Conservation (phyloP, 495 filamentous ascomycete genomes). For the Neurospora sp. region DNA sequence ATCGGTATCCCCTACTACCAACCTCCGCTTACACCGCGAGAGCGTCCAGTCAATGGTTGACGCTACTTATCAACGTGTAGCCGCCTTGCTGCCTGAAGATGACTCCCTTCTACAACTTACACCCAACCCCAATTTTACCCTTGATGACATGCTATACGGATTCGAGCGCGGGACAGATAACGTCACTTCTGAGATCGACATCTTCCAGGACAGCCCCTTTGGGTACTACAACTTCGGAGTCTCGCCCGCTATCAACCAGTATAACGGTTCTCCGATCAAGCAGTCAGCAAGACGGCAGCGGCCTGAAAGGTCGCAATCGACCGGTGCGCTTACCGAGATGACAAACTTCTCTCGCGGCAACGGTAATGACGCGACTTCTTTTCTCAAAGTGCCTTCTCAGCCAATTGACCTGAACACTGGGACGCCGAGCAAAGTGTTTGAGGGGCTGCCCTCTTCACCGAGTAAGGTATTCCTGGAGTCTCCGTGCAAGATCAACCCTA, state of each 20-base stretch:
- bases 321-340: conserved; percentile 57
- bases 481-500: conserved; percentile 31
- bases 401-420: conserved; percentile 33
- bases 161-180: conserved; percentile 39
- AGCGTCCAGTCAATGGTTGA: conserved; percentile 80
- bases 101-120: conserved; percentile 62
- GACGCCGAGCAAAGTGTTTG: conserved; percentile 46
- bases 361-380: conserved; percentile 33
- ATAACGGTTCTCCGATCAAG: conserved; percentile 67
- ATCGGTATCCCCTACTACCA: conserved; percentile 89
- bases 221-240: conserved; percentile 26
- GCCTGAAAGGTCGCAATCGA: conserved; percentile 46
- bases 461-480: conserved; percentile 48
- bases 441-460: conserved; percentile 33
- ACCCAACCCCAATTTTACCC: conserved; percentile 51
- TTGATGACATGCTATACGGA: conserved; percentile 33
- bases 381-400: conserved; percentile 34
- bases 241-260: conserved; percentile 23
- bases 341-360: conserved; percentile 44
- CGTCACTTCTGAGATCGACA: conserved; percentile 52
- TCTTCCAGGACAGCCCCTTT: conserved; percentile 55
- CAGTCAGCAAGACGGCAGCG: conserved; percentile 55
- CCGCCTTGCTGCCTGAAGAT: conserved; percentile 39
- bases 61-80: conserved; percentile 69
- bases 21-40: conserved; percentile 83